phyloP scores from a whole-genome alignment of 768 basidiomycete genomes.

The Neoboletus magnificus region DNA sequence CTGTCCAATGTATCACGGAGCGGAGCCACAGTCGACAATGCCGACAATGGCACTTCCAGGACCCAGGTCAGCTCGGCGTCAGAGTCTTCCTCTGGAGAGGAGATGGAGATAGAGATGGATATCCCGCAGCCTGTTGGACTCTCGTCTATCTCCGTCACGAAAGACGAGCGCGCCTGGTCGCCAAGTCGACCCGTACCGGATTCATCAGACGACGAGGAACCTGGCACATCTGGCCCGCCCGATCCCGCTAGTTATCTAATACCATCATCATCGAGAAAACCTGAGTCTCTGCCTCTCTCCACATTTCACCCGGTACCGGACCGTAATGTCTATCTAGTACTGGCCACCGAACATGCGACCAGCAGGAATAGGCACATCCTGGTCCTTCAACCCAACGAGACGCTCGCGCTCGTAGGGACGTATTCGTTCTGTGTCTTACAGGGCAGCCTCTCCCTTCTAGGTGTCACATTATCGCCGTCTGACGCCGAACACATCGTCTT shows the following conservation, averaged over 20 bases:
- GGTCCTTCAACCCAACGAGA: constrained; percentile 45
- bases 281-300: constrained; percentile 35
- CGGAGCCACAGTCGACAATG: constrained; percentile 27
- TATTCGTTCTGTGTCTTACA: constrained; percentile 60
- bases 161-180: constrained; percentile 49
- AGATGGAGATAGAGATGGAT: constrained; percentile 17
- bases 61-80: constrained; percentile 35
- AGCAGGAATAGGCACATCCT: constrained; percentile 36
- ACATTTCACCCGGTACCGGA: constrained; percentile 47
- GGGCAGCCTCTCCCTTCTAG: constrained; percentile 58
- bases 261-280: constrained; percentile 1
- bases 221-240: constrained; percentile 12
- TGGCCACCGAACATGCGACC: neutral
- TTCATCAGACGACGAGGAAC: constrained; percentile 47
- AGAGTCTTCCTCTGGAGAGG: constrained; percentile 26
- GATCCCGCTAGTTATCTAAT: neutral
- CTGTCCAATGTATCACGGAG: constrained; percentile 29
- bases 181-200: constrained; percentile 50
- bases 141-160: constrained; percentile 14
- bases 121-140: constrained; percentile 11
- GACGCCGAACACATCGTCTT: constrained; percentile 50
- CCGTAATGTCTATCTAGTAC: constrained; percentile 33
- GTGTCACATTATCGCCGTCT: constrained; percentile 47
- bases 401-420: constrained; percentile 65
- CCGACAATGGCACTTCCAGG: constrained; percentile 33